phyloP scores from a whole-genome alignment of 768 basidiomycete genomes.

The Naganishia antarctica region DNA sequence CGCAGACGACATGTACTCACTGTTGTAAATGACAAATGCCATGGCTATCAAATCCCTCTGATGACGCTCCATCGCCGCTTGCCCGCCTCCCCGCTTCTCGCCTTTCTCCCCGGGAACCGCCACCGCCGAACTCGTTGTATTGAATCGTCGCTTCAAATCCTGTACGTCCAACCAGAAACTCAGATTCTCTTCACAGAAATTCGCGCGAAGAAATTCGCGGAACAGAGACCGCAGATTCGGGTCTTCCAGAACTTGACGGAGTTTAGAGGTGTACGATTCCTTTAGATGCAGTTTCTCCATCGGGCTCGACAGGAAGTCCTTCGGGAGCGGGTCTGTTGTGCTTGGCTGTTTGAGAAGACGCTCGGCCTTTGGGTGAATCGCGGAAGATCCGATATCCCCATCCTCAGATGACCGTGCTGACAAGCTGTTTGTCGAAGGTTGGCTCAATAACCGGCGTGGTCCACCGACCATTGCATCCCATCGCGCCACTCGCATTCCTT shows the following conservation, averaged over 20 bases:
- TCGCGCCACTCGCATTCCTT: constrained; percentile 75
- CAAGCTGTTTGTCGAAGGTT: background rate
- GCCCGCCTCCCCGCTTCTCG: constrained; percentile 53
- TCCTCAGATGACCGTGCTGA: constrained; percentile 21
- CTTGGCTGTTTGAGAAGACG: constrained; percentile 23
- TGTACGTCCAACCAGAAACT: constrained; percentile 96
- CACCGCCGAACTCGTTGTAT: constrained; percentile 86
- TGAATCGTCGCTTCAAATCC: constrained; percentile 94
- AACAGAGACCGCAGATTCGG: constrained; percentile 81
- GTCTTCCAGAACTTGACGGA: constrained; percentile 88
- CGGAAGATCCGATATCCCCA: background rate
- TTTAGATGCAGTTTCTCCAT: constrained; percentile 52
- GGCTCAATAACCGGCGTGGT: background rate
- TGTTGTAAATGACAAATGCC: constrained; percentile 66
- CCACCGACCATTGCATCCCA: constrained; percentile 55
- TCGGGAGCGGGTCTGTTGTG: constrained; percentile 25
- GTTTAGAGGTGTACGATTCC: constrained; percentile 86
- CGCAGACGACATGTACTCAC: constrained; percentile 35
- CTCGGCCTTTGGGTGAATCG: constrained; percentile 11
- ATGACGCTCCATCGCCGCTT: constrained; percentile 85
- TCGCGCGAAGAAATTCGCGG: constrained; percentile 85
- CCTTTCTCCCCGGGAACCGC: constrained; percentile 37
- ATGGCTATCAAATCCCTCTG: constrained; percentile 91
- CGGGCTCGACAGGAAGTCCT: constrained; percentile 31
- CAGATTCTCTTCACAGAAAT: constrained; percentile 98